A percentile compares a stretch with the other conserved stretches of the same genome.
These are phyloP conservation scores for Populus pruinosa DNA, from an alignment of 345 rosid genomes.

Conservation along the genomic window DNA sequence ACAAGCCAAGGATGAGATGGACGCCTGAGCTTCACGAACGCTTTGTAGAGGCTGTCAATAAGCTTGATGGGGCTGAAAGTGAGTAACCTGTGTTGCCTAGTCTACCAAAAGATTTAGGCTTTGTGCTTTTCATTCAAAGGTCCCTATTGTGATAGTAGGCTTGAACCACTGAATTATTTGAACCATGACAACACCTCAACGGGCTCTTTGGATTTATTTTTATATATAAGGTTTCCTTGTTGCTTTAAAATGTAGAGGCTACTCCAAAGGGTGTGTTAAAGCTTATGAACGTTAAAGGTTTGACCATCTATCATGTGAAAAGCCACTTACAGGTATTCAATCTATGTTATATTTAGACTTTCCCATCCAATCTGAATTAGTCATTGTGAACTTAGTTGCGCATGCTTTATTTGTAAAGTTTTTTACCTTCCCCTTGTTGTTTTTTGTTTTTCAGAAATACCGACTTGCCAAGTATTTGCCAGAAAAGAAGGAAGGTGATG, in stretches of 20 bases:
- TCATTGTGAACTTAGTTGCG: no score
- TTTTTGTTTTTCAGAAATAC: conserved; percentile 58
- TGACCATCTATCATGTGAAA: conserved; percentile 91
- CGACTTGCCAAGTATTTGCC: conserved; percentile 89
- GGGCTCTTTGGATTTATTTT: background rate
- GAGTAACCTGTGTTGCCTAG: conserved; percentile 26
- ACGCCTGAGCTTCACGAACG: conserved; percentile 81
- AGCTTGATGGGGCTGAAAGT: conserved; percentile 95
- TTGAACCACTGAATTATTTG: background rate
- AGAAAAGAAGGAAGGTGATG: conserved; percentile 83
- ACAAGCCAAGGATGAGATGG: conserved; percentile 93
- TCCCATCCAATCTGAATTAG: no score
- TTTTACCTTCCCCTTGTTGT: background rate
- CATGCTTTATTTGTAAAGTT: no score
- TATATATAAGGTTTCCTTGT: background rate
- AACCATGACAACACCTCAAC: background rate
- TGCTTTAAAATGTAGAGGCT: conserved; percentile 60
- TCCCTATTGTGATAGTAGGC: background rate
- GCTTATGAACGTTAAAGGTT: conserved; percentile 84
- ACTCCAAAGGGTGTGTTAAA: conserved; percentile 87
- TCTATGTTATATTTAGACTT: conserved; percentile 1
- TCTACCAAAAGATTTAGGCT: background rate
- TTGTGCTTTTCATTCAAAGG: background rate
- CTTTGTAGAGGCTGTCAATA: conserved; percentile 62
- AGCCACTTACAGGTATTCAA: conserved; percentile 85